Evolutionary conservation across 768 basidiomycete species (phyloP).

Genomic region (Roridomyces roridus): DNA sequence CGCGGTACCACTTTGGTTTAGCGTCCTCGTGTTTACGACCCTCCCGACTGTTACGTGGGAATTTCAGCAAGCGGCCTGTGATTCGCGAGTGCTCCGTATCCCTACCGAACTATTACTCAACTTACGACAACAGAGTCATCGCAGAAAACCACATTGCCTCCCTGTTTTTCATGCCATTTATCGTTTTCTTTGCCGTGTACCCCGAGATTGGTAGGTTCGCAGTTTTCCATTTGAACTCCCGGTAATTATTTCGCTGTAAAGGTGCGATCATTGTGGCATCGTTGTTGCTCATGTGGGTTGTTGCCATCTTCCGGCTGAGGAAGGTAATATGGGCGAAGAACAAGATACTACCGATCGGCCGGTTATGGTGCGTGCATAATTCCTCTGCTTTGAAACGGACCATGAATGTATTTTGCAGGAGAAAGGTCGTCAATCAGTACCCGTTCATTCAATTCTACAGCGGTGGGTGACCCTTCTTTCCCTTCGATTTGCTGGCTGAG

Average conservation of each 20-base stretch:
- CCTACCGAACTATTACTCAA: no score
- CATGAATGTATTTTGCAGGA: slow-evolving; percentile 13
- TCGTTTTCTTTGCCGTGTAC: slow-evolving; percentile 8
- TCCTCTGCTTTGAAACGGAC: no score
- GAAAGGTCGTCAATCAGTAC: slow-evolving; percentile 16
- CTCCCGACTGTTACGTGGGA: slow-evolving; percentile 6
- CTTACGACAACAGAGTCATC: no score
- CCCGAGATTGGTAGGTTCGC: slow-evolving; percentile 13
- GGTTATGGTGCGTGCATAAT: slow-evolving; percentile 14
- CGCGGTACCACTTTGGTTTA: slow-evolving; percentile 17
- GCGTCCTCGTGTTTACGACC: slow-evolving; percentile 9
- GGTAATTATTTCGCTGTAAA: no score
- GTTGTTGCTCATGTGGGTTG: slow-evolving; percentile 6
- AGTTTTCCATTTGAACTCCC: no score
- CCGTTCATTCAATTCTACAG: slow-evolving; percentile 23
- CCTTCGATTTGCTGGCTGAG: no score
- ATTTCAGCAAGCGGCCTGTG: slow-evolving; percentile 24
- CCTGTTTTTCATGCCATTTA: slow-evolving; percentile 24
- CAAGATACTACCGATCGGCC: slow-evolving; percentile 10
- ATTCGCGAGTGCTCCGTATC: slow-evolving; percentile 12
- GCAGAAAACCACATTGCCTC: slow-evolving; percentile 15
- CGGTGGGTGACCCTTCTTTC: slow-evolving; percentile 13
- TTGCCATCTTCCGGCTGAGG: slow-evolving; percentile 15
- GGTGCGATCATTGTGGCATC: neutral
- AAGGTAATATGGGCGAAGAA: slow-evolving; percentile 23